Conservation (phyloP, 257 asterid species). For the Thymus mandschuricus region DNA sequence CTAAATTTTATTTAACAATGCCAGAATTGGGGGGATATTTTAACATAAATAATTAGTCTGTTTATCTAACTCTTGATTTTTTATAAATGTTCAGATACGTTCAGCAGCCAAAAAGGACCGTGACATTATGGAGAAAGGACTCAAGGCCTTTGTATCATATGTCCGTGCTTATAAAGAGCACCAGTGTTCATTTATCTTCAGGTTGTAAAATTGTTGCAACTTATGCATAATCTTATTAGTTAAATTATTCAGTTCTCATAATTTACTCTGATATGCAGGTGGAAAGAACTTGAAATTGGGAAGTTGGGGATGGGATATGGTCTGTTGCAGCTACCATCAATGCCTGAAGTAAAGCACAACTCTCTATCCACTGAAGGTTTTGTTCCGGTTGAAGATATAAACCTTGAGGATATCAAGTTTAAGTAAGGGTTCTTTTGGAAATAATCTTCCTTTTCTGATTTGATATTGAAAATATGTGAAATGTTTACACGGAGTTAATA, state of each 20-base stretch:
- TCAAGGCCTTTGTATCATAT: constrained; percentile 87
- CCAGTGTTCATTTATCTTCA: constrained; percentile 79
- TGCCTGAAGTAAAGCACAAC: constrained; percentile 85
- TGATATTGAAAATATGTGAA: constrained; percentile 5
- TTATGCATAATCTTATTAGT: constrained; percentile 20
- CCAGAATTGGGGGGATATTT: constrained; percentile 16
- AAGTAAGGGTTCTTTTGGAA: constrained; percentile 54
- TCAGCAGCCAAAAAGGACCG: constrained; percentile 82
- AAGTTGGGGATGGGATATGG: constrained; percentile 95
- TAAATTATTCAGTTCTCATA: constrained; percentile 1
- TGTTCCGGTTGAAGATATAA: constrained; percentile 64
- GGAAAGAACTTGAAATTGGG: constrained; percentile 99
- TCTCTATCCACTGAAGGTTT: constrained; percentile 85
- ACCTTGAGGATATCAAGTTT: constrained; percentile 73
- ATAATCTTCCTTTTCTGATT: not conserved
- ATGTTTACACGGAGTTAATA: no score
- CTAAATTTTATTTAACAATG: not conserved
- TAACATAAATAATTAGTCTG: constrained; percentile 14
- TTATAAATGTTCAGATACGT: constrained; percentile 60
- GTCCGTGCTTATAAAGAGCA: constrained; percentile 97
- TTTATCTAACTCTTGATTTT: constrained; percentile 26
- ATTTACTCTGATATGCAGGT: constrained; percentile 44
- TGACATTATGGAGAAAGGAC: constrained; percentile 95
- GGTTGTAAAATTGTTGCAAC: constrained; percentile 44
- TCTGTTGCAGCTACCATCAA: constrained; percentile 83